Conservation (phyloP, 2,329 filamentous ascomycete genomes). For the Neopestalotiopsis rosae region DNA sequence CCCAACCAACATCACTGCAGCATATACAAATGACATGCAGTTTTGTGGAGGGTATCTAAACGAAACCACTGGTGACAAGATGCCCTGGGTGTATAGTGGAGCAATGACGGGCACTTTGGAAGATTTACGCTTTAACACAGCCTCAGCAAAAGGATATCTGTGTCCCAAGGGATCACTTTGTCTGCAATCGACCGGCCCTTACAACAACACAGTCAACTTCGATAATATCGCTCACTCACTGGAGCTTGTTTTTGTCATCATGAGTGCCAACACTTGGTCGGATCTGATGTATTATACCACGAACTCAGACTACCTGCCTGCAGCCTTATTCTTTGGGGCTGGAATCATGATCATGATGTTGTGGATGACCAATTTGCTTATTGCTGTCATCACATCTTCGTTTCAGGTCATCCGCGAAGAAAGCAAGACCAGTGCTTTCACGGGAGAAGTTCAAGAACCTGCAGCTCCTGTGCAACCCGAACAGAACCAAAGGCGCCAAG, state of each 20-base stretch:
- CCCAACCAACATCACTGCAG: conserved; percentile 56
- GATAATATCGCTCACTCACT: conserved; percentile 93
- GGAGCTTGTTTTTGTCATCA: conserved; percentile 95
- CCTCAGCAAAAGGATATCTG: conserved; percentile 78
- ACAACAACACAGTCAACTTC: conserved; percentile 86
- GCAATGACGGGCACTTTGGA: conserved; percentile 40
- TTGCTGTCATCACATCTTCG: conserved; percentile 97
- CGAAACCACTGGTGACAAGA: conserved; percentile 57
- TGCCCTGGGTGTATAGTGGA: conserved; percentile 69
- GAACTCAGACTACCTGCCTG: conserved; percentile 86
- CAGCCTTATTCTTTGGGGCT: conserved; percentile 77
- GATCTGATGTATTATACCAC: conserved; percentile 94
- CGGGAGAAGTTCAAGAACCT: conserved; percentile 65
- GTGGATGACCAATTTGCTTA: conserved; percentile 93
- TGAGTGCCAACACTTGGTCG: conserved; percentile 97
- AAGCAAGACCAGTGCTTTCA: conserved; percentile 92
- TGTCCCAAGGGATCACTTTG: conserved; percentile 87
- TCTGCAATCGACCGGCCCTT: conserved; percentile 79
- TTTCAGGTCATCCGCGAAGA: conserved; percentile 99
- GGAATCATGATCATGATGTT: conserved; percentile 91
- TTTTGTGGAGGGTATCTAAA: conserved; percentile 88
- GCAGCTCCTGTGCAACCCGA: conserved; percentile 44
- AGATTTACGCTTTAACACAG: conserved; percentile 56
- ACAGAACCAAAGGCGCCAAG: conserved; percentile 47
- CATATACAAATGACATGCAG: conserved; percentile 69